Evolutionary conservation across 140 eudicot genomes (phyloP), one percentile per base, ranked within the genome.

Genomic region (Flaveria floridana): DNA sequence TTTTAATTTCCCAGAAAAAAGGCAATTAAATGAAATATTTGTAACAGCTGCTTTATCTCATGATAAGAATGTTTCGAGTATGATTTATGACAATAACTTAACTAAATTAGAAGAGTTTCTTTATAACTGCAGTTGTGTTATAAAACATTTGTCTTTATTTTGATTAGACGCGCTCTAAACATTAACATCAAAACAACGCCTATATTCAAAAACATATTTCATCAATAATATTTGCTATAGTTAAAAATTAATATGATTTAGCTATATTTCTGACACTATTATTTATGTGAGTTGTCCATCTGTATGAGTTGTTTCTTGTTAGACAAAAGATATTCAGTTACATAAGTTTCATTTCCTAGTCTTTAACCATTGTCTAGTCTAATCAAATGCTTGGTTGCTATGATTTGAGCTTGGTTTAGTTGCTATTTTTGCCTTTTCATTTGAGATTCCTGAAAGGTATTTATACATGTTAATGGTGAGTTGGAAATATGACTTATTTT

Each of bases 401-500:
- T 55, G 62, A 55, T 55, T 19, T 55, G 26, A 55, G 10, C 62
- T 18, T 55, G 62, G 28, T 55, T 55, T 3, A 18, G 62, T 55
- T 55, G 19, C 7, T 55, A 55, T 18, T 18, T 15, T 55, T 55
- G 26, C 13, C 3, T 10, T 55, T 6, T 8, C 4, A 7, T 6
- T 55, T 55, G 62, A 6, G 62, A 55, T 55, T 55, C 28, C 19
- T 55, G 62, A 55, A 6, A 7, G 1, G 20, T 55, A 55, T 18
- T 1, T 19, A 18, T 55, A 55, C 62, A 55, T 7, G 62, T 7
- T 55, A 19, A 34, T 52, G 59, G 18, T 14, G 19, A 52, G 59
- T 52, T 52, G 59, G 57, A 52, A n/a, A 52, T 55, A 18, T 57
- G 65, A 21, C 15, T 21, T 30, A 57, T 57, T 57, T 57, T 57